Evolutionary conservation across 192 early-diverging fungal genomes (phyloP).

Genomic region (Backusella tuberculispora): DNA sequence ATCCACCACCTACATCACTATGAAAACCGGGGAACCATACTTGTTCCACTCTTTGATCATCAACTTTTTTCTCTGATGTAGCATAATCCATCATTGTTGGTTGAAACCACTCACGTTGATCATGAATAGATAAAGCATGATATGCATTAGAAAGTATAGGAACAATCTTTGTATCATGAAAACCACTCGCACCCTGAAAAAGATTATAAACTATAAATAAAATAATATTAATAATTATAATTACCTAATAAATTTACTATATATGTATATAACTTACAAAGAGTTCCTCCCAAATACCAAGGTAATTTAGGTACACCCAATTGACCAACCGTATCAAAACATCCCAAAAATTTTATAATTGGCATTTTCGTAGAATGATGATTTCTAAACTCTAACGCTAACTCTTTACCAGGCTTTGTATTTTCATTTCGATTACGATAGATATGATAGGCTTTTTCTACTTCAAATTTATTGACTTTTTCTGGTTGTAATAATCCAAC

Average conservation of each 20-base stretch:
- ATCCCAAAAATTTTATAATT: slow-evolving; percentile 26
- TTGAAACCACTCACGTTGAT: slow-evolving; percentile 30
- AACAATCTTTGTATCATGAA: slow-evolving; percentile 29
- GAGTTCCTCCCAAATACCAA: slow-evolving; percentile 27
- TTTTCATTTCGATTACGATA: slow-evolving; percentile 8
- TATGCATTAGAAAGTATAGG: slow-evolving; percentile 25
- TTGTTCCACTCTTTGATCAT: slow-evolving; percentile 22
- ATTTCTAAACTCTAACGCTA: slow-evolving; percentile 6
- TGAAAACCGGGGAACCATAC: slow-evolving; percentile 35
- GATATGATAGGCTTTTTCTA: slow-evolving; percentile 18
- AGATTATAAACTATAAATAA: slow-evolving; percentile 19
- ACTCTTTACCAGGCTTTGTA: background rate
- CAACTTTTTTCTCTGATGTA: background rate
- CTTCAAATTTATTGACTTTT: background rate
- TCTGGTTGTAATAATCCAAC: slow-evolving; percentile 25
- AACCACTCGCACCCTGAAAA: slow-evolving; percentile 12
- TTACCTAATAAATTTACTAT: background rate
- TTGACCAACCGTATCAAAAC: slow-evolving; percentile 30
- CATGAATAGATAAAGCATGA: slow-evolving; percentile 33
- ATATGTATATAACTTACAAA: slow-evolving; percentile 4
- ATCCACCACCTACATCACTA: slow-evolving; percentile 20
- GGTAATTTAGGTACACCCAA: slow-evolving; percentile 30
- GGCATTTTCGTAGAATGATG: background rate
- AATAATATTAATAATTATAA: background rate
- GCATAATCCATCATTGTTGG: slow-evolving; percentile 22